Conservation (phyloP, 2,329 filamentous ascomycete genomes). For the Verticillium dahliae region DNA sequence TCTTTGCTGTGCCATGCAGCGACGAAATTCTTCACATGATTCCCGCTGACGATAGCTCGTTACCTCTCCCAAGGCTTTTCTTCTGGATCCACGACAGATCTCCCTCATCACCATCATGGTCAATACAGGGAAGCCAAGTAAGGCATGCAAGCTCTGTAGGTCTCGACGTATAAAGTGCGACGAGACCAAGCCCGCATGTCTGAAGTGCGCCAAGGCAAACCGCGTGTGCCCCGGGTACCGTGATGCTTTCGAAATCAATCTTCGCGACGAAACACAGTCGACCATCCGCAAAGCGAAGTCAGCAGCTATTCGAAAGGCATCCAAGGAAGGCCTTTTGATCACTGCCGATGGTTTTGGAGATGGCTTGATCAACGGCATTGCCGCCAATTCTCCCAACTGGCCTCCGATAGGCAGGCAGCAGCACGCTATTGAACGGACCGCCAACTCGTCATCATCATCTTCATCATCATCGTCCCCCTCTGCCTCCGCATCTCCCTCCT, state of each 20-base stretch:
- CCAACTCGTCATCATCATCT: not conserved
- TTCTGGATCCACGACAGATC: not conserved
- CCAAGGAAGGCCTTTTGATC: constrained; percentile 5
- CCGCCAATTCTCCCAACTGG: not conserved
- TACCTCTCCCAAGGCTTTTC: not conserved
- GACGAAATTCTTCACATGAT: not conserved
- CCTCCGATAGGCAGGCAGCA: not conserved
- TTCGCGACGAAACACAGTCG: constrained; percentile 12
- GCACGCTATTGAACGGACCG: not conserved
- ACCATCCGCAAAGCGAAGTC: constrained; percentile 13
- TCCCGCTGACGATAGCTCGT: not conserved
- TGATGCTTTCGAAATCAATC: constrained; percentile 12
- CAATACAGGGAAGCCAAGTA: constrained; percentile 11
- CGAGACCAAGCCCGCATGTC: constrained; percentile 24
- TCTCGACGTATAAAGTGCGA: constrained; percentile 28
- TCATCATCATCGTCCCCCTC: too few relatives aligned
- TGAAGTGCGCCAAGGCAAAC: constrained; percentile 22
- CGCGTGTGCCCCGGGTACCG: constrained; percentile 11
- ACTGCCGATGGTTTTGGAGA: constrained; percentile 6
- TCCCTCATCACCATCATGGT: constrained; percentile 4
- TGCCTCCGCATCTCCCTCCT: too few relatives aligned
- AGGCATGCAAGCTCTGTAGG: constrained; percentile 20
- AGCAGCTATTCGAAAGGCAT: constrained; percentile 9
- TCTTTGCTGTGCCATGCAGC: not conserved
- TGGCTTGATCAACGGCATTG: not conserved